Conservation (phyloP, 129 eudicot genomes). For the Chrysanthemum lavandulifolium region DNA sequence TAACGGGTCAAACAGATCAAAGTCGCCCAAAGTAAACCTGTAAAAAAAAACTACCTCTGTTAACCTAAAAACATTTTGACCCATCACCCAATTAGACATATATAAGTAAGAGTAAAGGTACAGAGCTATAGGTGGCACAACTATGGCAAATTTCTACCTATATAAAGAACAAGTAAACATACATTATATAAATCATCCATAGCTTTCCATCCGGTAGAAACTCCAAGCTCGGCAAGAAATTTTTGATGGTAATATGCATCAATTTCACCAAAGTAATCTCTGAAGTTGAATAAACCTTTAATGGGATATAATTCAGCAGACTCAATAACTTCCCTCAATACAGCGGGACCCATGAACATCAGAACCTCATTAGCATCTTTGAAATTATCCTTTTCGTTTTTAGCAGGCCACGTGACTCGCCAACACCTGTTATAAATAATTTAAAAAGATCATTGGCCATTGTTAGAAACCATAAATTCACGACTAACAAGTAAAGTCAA, state of each 20-base stretch:
- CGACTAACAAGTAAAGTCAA: conserved; percentile 1
- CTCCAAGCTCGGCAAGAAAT: conserved; percentile 70
- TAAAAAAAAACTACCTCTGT: background rate
- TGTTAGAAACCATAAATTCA: conserved; percentile 6
- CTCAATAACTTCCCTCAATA: conserved; percentile 62
- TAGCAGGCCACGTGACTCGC: conserved; percentile 94
- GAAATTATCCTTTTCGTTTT: conserved; percentile 46
- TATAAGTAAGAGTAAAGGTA: background rate
- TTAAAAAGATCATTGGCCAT: conserved; percentile 8
- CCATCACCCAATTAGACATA: background rate
- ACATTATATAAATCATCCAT: conserved; percentile 77
- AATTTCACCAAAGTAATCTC: conserved; percentile 67
- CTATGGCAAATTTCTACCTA: background rate
- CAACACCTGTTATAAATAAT: conserved; percentile 64
- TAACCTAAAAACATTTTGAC: too few species aligned
- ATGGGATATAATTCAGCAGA: conserved; percentile 87
- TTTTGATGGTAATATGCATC: conserved; percentile 83
- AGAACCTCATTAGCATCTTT: conserved; percentile 99
- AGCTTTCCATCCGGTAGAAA: conserved; percentile 90
- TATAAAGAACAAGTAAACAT: conserved; percentile 22
- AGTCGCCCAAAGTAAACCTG: background rate
- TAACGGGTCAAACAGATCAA: background rate
- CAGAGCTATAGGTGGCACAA: background rate
- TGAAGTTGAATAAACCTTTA: conserved; percentile 71
- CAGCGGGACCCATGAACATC: conserved; percentile 75